phyloP scores from a whole-genome alignment of 352 stramenopile genomes.

The Aphanomyces cochlioides region DNA sequence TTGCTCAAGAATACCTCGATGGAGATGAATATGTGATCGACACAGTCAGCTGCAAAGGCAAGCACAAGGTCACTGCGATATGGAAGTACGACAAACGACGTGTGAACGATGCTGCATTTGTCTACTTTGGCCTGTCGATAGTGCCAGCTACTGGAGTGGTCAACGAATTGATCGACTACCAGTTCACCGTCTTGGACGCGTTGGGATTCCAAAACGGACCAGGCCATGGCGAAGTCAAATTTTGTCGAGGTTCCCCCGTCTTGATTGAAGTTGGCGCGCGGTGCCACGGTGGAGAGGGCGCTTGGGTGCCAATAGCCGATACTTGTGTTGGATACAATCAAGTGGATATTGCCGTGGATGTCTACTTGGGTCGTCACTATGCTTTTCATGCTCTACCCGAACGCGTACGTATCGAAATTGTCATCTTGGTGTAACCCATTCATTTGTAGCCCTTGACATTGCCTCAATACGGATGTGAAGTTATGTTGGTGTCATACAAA shows the following conservation, averaged over 20 bases:
- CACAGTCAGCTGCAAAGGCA: constrained; percentile 88
- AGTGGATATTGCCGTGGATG: constrained; percentile 87
- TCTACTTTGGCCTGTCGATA: constrained; percentile 89
- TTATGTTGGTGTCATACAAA: constrained; percentile 91
- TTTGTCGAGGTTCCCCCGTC: constrained; percentile 80
- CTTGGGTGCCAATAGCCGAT: constrained; percentile 89
- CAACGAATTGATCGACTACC: constrained; percentile 80
- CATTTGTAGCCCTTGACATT: constrained; percentile 48
- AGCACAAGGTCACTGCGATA: constrained; percentile 93
- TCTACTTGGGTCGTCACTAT: constrained; percentile 49
- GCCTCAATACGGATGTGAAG: constrained; percentile 86
- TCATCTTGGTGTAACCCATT: constrained; percentile 5
- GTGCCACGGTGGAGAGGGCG: constrained; percentile 94
- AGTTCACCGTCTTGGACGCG: constrained; percentile 73
- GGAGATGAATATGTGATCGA: constrained; percentile 97
- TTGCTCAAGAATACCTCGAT: constrained; percentile 92
- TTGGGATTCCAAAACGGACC: constrained; percentile 71
- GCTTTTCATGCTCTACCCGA: constrained; percentile 62
- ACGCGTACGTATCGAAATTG: constrained; percentile 35
- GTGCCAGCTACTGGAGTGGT: constrained; percentile 63
- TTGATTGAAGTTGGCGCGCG: constrained; percentile 95
- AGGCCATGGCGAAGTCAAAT: constrained; percentile 81
- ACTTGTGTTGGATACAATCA: constrained; percentile 93
- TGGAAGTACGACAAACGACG: constrained; percentile 98
- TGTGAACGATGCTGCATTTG: constrained; percentile 92